Conservation (phyloP, 257 asterid species). For the Verbena officinalis region DNA sequence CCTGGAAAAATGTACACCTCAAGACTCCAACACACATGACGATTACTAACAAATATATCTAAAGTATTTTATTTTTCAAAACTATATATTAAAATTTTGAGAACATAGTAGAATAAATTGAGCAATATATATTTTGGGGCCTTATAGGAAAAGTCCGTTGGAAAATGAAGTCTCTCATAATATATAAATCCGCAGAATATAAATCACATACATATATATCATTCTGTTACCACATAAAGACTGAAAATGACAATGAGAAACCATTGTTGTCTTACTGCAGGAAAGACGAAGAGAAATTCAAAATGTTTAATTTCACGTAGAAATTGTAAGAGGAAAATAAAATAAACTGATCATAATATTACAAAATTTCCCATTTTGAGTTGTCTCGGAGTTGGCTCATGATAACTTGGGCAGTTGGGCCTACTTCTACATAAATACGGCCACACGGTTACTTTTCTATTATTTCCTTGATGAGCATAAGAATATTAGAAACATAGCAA, state of each 20-base stretch:
- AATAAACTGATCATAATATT: neutral
- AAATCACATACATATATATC: constrained; percentile 33
- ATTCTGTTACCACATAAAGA: constrained; percentile 37
- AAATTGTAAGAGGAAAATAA: neutral
- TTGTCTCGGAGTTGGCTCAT: constrained; percentile 6
- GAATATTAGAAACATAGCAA: constrained; percentile 18
- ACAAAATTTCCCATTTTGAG: constrained; percentile 28
- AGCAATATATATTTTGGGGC: constrained; percentile 26
- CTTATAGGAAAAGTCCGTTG: constrained; percentile 26
- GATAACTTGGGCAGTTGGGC: too few relatives aligned
- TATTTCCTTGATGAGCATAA: constrained; percentile 11
- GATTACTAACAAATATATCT: too few relatives aligned
- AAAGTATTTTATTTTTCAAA: neutral
- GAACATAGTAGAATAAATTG: constrained; percentile 9
- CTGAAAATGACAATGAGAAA: constrained; percentile 41
- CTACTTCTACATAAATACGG: constrained; percentile 35
- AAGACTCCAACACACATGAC: too few relatives aligned
- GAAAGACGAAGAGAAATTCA: too few relatives aligned
- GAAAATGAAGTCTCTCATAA: constrained; percentile 41
- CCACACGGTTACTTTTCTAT: constrained; percentile 32
- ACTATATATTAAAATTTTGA: neutral
- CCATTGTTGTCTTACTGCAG: constrained; percentile 35
- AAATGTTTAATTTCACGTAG: too few relatives aligned
- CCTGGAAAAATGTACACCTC: too few relatives aligned
- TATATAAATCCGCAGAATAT: constrained; percentile 28